phyloP scores from a whole-genome alignment of 352 stramenopile genomes.

The Pythium scleroteichum region DNA sequence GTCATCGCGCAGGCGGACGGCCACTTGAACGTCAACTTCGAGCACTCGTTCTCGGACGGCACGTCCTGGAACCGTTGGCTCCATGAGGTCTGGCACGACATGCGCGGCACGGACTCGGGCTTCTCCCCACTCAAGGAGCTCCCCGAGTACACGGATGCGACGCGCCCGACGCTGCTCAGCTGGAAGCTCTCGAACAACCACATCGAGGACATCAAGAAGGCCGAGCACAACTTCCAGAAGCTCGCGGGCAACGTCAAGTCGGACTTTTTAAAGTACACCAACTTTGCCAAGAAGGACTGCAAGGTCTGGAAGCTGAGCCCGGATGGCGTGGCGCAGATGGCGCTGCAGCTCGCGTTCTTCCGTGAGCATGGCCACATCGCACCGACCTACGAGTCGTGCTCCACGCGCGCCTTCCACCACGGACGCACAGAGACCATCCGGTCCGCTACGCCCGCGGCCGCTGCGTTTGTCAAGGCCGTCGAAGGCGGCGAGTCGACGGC shows the following conservation, averaged over 20 bases:
- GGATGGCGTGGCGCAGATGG: slow-evolving; percentile 91
- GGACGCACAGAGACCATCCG: slow-evolving; percentile 93
- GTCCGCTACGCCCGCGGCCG: slow-evolving; percentile 69
- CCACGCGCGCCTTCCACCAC: slow-evolving; percentile 89
- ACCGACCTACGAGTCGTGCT: slow-evolving; percentile 91
- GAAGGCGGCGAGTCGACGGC: slow-evolving; percentile 38
- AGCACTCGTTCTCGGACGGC: slow-evolving; percentile 93
- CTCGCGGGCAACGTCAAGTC: slow-evolving; percentile 72
- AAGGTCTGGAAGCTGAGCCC: slow-evolving; percentile 92
- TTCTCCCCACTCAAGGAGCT: slow-evolving; percentile 68
- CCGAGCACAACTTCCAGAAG: slow-evolving; percentile 63
- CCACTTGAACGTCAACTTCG: slow-evolving; percentile 92
- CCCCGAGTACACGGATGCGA: slow-evolving; percentile 46
- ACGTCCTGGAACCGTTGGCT: slow-evolving; percentile 93
- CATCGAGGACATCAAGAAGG: slow-evolving; percentile 71
- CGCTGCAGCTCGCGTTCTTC: slow-evolving; percentile 89
- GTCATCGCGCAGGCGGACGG: slow-evolving; percentile 86
- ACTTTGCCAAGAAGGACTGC: slow-evolving; percentile 90
- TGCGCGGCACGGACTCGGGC: slow-evolving; percentile 74
- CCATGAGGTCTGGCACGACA: slow-evolving; percentile 91
- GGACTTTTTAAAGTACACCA: slow-evolving; percentile 82
- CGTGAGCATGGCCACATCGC: slow-evolving; percentile 73
- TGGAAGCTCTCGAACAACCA: slow-evolving; percentile 83
- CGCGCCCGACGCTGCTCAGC: slow-evolving; percentile 51
- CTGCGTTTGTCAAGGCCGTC: slow-evolving; percentile 70